Evolutionary conservation across 2,329 filamentous ascomycete species (phyloP), one percentile per base, ranked within the genome.

Genomic region (Ophiocordyceps robertsii): DNA sequence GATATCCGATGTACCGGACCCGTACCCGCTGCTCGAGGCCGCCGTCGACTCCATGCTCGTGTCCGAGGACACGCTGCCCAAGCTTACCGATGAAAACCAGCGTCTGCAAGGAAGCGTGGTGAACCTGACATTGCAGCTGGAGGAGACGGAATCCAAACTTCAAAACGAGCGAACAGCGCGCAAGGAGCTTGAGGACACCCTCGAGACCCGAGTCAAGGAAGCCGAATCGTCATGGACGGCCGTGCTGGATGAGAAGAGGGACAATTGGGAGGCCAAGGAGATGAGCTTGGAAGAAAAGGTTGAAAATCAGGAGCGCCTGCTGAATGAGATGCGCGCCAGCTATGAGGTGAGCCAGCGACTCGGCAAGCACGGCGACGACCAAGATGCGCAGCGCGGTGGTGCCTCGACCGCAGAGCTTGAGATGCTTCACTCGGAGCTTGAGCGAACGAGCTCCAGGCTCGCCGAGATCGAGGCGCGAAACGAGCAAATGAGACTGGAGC

Each of bases 181-280:
- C 44, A 83, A 82, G 58, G 75, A 82, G 46, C 66, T 93, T 10
- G 88, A 96, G 54, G 80, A 81, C 30, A 80, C 72, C 13, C 72
- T 92, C 27, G 88, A 95, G 53, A 67, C 63, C 44, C 86, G 82
- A 57, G 83, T 93, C 45, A 93, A 89, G 62, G 89, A 95, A 49
- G 81, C 96, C 2, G 88, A 96, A 63, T 68, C 77, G 13, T 92
- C 87, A 3, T 98, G 92, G 90, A 75, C 77, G 12, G 88, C 86
- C 21, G 89, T 95, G 5, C 61, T 98, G 40, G 80, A 84, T 44
- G 92, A 98, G 69, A 95, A 95, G 65, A 83, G 86, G 54, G 87
- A 90, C 60, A 98, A 98, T 57, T 98, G 92, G 92, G 80, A 84
- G 42, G 81, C 90, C 9, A 95, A 94, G 58, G 92, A 98, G 66